A percentile compares a stretch with the other conserved stretches of the same genome.
phyloP scores from a whole-genome alignment of 371 early-diverging fungal genomes.

The Rhizopus arrhizus region DNA sequence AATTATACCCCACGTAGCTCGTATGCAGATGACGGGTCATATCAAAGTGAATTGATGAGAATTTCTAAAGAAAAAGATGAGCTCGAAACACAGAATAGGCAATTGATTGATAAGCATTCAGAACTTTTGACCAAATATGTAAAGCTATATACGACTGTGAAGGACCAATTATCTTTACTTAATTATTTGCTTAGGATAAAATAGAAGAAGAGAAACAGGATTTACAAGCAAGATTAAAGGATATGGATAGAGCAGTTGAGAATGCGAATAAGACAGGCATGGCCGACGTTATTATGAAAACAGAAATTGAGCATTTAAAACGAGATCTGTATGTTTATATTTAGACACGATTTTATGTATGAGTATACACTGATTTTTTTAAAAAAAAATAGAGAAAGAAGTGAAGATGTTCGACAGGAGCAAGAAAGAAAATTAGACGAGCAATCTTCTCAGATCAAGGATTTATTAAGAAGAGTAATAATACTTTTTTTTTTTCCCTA shows the following conservation, averaged over 20 bases:
- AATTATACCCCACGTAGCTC: slow-evolving; percentile 35
- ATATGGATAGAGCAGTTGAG: slow-evolving; percentile 70
- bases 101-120: slow-evolving; percentile 60
- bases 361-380: neutral
- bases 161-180: neutral
- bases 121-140: slow-evolving; percentile 64
- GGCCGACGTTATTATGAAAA: slow-evolving; percentile 80
- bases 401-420: slow-evolving; percentile 78
- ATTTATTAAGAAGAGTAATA: slow-evolving; percentile 64
- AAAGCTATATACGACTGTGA: slow-evolving; percentile 10
- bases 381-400: slow-evolving; percentile 57
- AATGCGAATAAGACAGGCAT: slow-evolving; percentile 78
- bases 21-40: slow-evolving; percentile 33
- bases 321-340: slow-evolving; percentile 67
- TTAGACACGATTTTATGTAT: neutral
- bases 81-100: slow-evolving; percentile 58
- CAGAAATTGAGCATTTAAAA: slow-evolving; percentile 86
- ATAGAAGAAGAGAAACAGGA: slow-evolving; percentile 66
- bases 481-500: neutral
- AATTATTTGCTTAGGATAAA: slow-evolving; percentile 58
- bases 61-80: slow-evolving; percentile 57
- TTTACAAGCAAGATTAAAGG: slow-evolving; percentile 63
- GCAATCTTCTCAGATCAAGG: slow-evolving; percentile 62
- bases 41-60: slow-evolving; percentile 34
- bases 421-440: slow-evolving; percentile 65